Percentiles rank a stretch among this genome's conserved stretches.
Conservation (phyloP, 495 filamentous ascomycete species). For the Neurospora terricola region DNA sequence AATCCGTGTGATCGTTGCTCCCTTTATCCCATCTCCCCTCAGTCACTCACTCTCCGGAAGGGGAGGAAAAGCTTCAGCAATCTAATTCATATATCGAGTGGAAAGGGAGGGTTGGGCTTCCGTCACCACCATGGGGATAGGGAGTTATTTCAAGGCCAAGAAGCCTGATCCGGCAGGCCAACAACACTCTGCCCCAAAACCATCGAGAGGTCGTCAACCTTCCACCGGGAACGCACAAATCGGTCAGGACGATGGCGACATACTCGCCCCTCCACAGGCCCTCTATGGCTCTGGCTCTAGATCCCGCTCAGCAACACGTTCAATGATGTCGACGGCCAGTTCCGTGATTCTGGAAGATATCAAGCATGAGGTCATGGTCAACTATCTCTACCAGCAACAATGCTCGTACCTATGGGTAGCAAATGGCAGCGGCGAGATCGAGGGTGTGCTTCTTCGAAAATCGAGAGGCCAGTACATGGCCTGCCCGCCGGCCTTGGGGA, state of each 20-base stretch:
- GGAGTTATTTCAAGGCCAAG: conserved; percentile 50
- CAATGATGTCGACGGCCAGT: conserved; percentile 36
- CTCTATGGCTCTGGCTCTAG: neutral
- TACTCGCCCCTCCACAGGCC: conserved; percentile 16
- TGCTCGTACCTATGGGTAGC: conserved; percentile 60
- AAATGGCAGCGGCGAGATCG: conserved; percentile 51
- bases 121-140: conserved; percentile 44
- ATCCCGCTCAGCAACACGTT: conserved; percentile 7
- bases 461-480: conserved; percentile 55
- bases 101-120: neutral
- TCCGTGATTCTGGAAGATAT: conserved; percentile 62
- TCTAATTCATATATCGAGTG: neutral
- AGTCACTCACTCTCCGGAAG: neutral
- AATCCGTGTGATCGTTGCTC: neutral
- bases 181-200: neutral
- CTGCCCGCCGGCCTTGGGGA: conserved; percentile 51
- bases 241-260: conserved; percentile 24
- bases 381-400: conserved; percentile 71
- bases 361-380: conserved; percentile 77
- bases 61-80: neutral
- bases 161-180: conserved; percentile 25
- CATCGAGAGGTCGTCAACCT: neutral
- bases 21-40: neutral
- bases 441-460: conserved; percentile 64
- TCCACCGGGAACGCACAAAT: neutral